Evolutionary conservation across 306 rosid genomes (phyloP), one percentile per base, ranked within the genome.

Genomic region (Vigna hirtella): DNA sequence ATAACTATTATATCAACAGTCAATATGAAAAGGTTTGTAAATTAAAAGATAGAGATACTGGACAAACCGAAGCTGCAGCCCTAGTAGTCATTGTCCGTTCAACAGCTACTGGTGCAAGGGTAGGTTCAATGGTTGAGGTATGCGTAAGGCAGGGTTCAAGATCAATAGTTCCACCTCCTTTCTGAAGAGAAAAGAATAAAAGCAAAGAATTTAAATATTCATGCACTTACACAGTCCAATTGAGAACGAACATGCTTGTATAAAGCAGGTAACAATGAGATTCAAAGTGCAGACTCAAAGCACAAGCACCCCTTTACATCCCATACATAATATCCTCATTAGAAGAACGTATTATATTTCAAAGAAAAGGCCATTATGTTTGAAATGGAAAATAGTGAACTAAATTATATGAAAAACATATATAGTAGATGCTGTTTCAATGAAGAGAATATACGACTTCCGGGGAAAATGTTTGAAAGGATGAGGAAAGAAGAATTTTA

Each of bases 71-170:
- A 85, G 98, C 97, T 34, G 98, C 97, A 73, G 98, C 95, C 83
- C 97, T 89, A 57, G 98, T 94, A 20, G 98, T 94, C 89, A 94
- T 90, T 70, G 95, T 87, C 81, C 97, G 92, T 89, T 94, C 98
- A 36, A 89, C 92, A 74, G 97, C 84, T 70, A 87, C 89, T 15
- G 97, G 98, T 82, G 97, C 98, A 84, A 94, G 97, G 68, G 97
- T 94, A 58, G 98, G 98, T 82, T 94, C 98, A 72, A 94, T 87
- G 9, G 98, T 85, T 81, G 98, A 89, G 67, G 97, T 90, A 85
- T 92, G 95, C 9, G 97, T 90, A 50, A 89, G 98, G 85, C 97
- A 92, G 22, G 98, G 97, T 86, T 94, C 95, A 36, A 94, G 97
- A 82, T 94, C 97, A 83, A 92, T 90, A 77, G 93, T 83, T 75